phyloP scores from a whole-genome alignment of 2,329 filamentous ascomycete genomes.

The Macroventuria anomochaeta region DNA sequence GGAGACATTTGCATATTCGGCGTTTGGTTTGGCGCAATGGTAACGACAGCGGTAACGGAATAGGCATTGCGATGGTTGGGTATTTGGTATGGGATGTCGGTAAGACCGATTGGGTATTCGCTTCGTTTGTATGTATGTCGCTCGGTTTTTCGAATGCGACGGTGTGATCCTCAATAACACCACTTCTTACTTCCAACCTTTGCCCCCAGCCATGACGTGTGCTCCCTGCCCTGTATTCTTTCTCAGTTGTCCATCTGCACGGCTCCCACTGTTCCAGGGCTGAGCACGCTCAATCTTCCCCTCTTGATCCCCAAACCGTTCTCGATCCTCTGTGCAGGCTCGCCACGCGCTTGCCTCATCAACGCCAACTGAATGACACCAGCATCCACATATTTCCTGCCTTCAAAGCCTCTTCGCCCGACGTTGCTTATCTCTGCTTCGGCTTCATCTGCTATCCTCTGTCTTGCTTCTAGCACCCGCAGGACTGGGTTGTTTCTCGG shows the following conservation, averaged over 20 bases:
- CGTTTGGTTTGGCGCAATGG: conserved; percentile 31
- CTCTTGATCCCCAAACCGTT: conserved; percentile 41
- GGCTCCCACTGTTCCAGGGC: conserved; percentile 32
- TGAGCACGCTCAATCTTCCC: conserved; percentile 39
- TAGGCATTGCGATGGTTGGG: conserved; percentile 30
- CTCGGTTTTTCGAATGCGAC: conserved; percentile 24
- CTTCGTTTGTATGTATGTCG: conserved; percentile 29
- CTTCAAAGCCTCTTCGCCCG: conserved; percentile 50
- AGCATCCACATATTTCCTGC: conserved; percentile 55
- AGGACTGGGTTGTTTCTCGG: conserved; percentile 60
- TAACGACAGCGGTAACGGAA: conserved; percentile 19
- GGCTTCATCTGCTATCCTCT: conserved; percentile 58
- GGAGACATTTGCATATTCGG: conserved; percentile 18
- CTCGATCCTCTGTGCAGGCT: conserved; percentile 41
- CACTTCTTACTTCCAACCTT: not conserved
- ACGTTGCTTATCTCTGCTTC: conserved; percentile 60
- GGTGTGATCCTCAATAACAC: conserved; percentile 8
- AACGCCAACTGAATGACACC: conserved; percentile 49
- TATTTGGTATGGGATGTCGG: conserved; percentile 16
- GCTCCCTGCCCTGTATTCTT: not conserved
- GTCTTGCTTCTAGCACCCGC: conserved; percentile 59
- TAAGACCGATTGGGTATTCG: conserved; percentile 18
- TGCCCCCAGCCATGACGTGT: not conserved
- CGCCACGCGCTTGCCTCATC: conserved; percentile 40
- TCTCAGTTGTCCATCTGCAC: conserved; percentile 25